Evolutionary conservation across 352 stramenopile genomes (phyloP), one percentile per base, ranked within the genome.

Genomic region (Thalassiosira mediterranea): DNA sequence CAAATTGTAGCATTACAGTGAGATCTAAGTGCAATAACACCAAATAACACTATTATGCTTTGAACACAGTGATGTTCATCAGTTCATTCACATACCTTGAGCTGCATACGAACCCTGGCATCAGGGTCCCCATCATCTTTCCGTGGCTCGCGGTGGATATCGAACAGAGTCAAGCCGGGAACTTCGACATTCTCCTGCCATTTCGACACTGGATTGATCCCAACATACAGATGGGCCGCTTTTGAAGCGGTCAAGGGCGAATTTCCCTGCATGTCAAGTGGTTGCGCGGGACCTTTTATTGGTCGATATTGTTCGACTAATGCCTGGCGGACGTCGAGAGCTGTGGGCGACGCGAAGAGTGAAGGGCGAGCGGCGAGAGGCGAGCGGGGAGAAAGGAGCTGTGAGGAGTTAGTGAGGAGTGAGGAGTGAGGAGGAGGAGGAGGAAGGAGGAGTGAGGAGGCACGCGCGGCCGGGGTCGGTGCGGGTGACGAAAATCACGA

Each of bases 121-220:
- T 32, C 63, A 0, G 86, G 78, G 75, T 94, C 86, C 17, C 62
- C 87, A 49, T 94, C 83, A 4, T 88, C 90, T 34, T 81, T 77
- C 2, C 93, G 86, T 28, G 91, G 93, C 56, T 95, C 86, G 7
- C 94, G 90, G 79, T 96, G 95, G 42, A 97, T 90, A 70, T 97
- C 94, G 71, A 93, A 97, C 7, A 96, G 81, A 40, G 94, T 96
- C 72, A 94, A 94, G 66, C 94, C 92, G 37, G 95, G 91, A 26
- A 96, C 81, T 19, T 96, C 81, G 64, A 93, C 90, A 19, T 94
- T 77, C 67, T 97, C 94, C 64, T 95, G 87, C 87, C 95, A 97
- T 64, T 94, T 90, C 26, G 88, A 95, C 59, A 88, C 83, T 13
- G 86, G 73, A 60, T 90, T 96, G 28, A 90, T 32, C n/a, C 19